Evolutionary conservation across 1,139 yeast genomes (phyloP), one percentile per base, ranked within the genome.

Genomic region (Saccharomyces hybrid): DNA sequence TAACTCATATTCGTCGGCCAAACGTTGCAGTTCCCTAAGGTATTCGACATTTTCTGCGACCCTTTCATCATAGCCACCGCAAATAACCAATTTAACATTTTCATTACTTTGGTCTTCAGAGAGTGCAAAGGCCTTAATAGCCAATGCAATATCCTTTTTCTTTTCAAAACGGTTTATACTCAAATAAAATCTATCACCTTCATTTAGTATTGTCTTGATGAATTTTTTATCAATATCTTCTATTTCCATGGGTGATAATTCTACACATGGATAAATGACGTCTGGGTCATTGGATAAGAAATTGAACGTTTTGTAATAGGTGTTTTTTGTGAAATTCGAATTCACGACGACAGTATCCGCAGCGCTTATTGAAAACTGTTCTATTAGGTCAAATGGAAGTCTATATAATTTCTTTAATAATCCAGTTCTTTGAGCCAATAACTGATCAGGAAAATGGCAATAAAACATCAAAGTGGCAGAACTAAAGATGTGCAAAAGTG

Each of bases 371-470:
- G 96, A 80, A 75, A 87, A 77, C 61, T 88, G 90, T 71, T 93
- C 99, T 26, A 87, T 72, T 49, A 74, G 64, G 70, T 93, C 96
- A 70, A 93, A 93, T 0, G 97, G 95, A 4, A 79, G 55, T 58
- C 99, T 76, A 70, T 93, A 93, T 0, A 87, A 54, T 56, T 73
- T 73, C 62, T 89, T 86, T 13, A 86, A 44, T 1, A 78, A 50
- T 2, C 85, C 76, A 1, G 77, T 74, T 51, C 85, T 83, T 27
- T 76, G 75, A 0, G 97, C 84, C 52, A 93, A 73, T 50, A 86
- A 74, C 66, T 88, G 88, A 70, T 93, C 99, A 0, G 99, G 99
- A 70, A 93, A 93, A 72, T 93, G 99, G 64, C 99, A 91, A 70
- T 93, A 93, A 68, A 93, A 93, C 52, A 93, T 70, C 5, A 88